phyloP scores from a whole-genome alignment of 1,284 basidiomycete species.

The Meira miltonrushii region DNA sequence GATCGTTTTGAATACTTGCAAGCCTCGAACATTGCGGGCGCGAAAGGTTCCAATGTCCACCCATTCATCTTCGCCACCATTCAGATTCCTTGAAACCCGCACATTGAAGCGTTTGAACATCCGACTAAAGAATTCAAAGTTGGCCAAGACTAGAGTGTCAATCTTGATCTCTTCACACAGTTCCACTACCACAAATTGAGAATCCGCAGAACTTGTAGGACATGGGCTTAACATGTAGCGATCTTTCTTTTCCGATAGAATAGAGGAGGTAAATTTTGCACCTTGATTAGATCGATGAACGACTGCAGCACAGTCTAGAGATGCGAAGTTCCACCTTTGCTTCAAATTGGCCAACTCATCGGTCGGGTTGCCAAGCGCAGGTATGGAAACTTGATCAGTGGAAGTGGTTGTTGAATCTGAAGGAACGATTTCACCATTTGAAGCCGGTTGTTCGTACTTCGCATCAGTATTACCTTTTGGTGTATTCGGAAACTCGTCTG shows the following conservation, averaged over 20 bases:
- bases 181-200: slow-evolving; percentile 85
- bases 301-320: slow-evolving; percentile 83
- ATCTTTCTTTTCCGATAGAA: slow-evolving; percentile 85
- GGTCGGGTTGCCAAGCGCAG: slow-evolving; percentile 27
- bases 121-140: slow-evolving; percentile 96
- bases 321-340: slow-evolving; percentile 79
- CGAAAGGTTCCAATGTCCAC: slow-evolving; percentile 64
- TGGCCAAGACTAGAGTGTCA: slow-evolving; percentile 90
- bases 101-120: slow-evolving; percentile 88
- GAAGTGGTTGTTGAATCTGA: neutral
- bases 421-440: neutral
- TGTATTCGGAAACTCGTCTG: slow-evolving; percentile 8
- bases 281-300: slow-evolving; percentile 76
- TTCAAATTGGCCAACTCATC: slow-evolving; percentile 33
- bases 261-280: slow-evolving; percentile 76
- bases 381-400: slow-evolving; percentile 3
- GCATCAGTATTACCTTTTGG: neutral
- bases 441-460: neutral
- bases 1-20: slow-evolving; percentile 59
- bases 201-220: slow-evolving; percentile 52
- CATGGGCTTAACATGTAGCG: slow-evolving; percentile 97
- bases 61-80: slow-evolving; percentile 64
- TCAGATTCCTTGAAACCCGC: slow-evolving; percentile 71
- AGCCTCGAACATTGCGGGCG: slow-evolving; percentile 83
- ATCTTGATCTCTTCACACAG: slow-evolving; percentile 95